Evolutionary conservation across 164 flowering plant genomes (phyloP), one percentile per base, ranked within the genome.

Genomic region (Umbilicus rupestris): DNA sequence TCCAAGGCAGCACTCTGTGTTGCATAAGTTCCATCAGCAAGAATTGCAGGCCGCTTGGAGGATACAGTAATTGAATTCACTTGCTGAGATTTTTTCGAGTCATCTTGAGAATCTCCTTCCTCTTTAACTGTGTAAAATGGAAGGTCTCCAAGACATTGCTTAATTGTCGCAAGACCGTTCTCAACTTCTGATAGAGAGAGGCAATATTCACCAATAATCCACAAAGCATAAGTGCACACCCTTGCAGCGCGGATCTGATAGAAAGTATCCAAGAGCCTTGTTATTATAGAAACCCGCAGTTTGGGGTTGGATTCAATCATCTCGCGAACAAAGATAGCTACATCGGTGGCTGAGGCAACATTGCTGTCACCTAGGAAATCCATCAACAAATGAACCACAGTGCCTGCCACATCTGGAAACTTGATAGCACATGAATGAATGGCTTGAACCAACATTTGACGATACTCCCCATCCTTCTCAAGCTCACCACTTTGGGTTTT

Each of bases 1-100:
- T 93, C 98, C 10, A 86, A 79, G 28, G 94, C 98, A 70, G 97
- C 98, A 82, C 96, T 90, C 69, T 93, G 98, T 19, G 97, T 88
- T 9, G 98, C 98, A 77, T 93, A 93, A 59, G 98, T 93, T 46
- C 98, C 98, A 82, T 93, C 98, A 8, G 98, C 90, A 79, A 90
- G 97, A 66, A 93, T 77, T 3, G 87, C 91, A 0, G 98, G 98
- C 73, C 94, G 85, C 63, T 84, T 83, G 39, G 97, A 93, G 60
- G 98, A 90, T 15, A 84, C 82, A 59, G 92, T 85, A 22, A 75
- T 75, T 8, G 87, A 70, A 44, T 57, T 88, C n/a, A 80, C 88
- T 69, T 78, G 90, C 69, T 79, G 96, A 41, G 80, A 7, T 52
- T 71, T 80, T 73, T 90, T 88, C 30, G 87, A 71, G 71, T 92